Base-by-base conservation (phyloP, 108 stramenopile genomes). In the Discostella pseudostelligera region DNA sequence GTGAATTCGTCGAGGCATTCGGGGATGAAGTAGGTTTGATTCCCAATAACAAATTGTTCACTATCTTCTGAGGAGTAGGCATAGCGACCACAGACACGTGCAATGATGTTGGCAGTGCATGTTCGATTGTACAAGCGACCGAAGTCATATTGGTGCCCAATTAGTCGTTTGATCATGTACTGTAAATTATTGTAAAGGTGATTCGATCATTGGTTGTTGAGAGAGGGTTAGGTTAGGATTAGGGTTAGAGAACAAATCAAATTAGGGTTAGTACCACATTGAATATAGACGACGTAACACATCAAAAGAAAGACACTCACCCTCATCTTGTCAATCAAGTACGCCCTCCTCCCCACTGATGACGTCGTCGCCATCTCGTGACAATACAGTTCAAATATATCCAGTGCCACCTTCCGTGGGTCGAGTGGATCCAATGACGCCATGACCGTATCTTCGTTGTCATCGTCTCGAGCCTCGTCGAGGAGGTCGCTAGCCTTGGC, bases 331-430 rank as follows among this genome's bases (percentile, higher is more conserved):
- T 56, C 28, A 3, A 67, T 57, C 50, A 78, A 51, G 48, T 60
- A 78, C 13, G 59, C 70, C 59, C 70, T 70, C 59, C 77, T 70
- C 29, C 47, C 54, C 42, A 78, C 59, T 11, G 14, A 24, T 14
- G 39, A 5, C 39, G 65, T 58, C 44, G 17, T 57, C 13, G 70
- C 28, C 77, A 78, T 71, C 45, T 78, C 77, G 4, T 71, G 56
- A 67, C 77, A 67, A 62, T 78, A 78, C 47, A 67, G 8, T 47
- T 78, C 77, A 43, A 71, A 78, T 29, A 71, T 56, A 53, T 78
- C 77, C 39, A 70, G 46, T 11, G 77, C 60, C 25, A 71, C 59
- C 36, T 44, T 70, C 3, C 77, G 69, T n/a, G 70, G 65, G 62
- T 78, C 77, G 60, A 78, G 77, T 0, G 77, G 77, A 39, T 78